phyloP scores from a whole-genome alignment of 352 stramenopile genomes.

The Paralagenidium karlingii region DNA sequence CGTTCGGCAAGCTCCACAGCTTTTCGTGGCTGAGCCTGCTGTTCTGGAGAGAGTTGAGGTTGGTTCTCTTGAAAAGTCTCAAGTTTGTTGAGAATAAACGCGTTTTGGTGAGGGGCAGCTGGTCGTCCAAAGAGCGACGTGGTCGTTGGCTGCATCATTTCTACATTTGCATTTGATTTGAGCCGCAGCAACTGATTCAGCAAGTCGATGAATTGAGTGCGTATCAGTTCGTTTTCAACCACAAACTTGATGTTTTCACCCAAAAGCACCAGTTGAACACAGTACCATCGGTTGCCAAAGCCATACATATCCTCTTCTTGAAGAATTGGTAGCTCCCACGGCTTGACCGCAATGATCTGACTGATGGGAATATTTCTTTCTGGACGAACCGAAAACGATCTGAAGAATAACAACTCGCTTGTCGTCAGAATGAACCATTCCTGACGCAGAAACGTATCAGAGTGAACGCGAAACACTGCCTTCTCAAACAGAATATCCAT shows the following conservation, averaged over 20 bases:
- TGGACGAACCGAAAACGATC: too few species aligned
- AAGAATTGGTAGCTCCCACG: too few species aligned
- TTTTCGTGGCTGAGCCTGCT: neutral
- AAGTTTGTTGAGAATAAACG: too few species aligned
- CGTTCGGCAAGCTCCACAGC: slow-evolving; percentile 11
- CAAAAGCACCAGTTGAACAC: slow-evolving; percentile 39
- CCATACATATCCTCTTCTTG: too few species aligned
- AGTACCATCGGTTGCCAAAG: slow-evolving; percentile 37
- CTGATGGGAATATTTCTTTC: too few species aligned
- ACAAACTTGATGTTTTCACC: slow-evolving; percentile 45
- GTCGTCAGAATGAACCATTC: slow-evolving; percentile 60
- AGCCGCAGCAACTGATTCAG: slow-evolving; percentile 14
- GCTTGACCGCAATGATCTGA: too few species aligned
- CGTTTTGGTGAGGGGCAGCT: too few species aligned
- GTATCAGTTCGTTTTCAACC: slow-evolving; percentile 21
- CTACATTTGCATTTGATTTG: slow-evolving; percentile 4
- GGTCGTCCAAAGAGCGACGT: too few species aligned
- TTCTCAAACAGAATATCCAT: slow-evolving; percentile 44
- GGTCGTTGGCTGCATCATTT: too few species aligned
- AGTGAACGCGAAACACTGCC: slow-evolving; percentile 57
- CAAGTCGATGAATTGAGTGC: slow-evolving; percentile 15
- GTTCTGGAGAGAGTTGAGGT: neutral
- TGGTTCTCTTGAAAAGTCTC: too few species aligned
- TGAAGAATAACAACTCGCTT: slow-evolving; percentile 42
- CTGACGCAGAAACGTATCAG: slow-evolving; percentile 40